Percentiles rank a stretch among this genome's conserved stretches.
Evolutionary conservation across 257 asterid genomes (phyloP).

Genomic region (Gentiana macrophylla): DNA sequence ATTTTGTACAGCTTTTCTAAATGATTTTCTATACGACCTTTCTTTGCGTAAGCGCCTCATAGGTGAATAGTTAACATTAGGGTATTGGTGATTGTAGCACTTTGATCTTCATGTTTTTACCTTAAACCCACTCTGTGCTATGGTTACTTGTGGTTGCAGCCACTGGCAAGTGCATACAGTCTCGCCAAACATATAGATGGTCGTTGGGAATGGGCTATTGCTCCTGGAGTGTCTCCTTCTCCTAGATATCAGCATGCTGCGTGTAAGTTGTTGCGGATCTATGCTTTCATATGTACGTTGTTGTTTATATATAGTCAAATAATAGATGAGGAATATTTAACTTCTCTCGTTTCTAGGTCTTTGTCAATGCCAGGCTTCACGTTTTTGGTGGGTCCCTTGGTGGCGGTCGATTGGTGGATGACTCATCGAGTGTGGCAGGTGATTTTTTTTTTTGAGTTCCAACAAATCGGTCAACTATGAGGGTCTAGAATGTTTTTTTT

Average conservation of each 20-base stretch:
- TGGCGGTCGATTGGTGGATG: slow-evolving; percentile 99
- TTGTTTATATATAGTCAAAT: neutral
- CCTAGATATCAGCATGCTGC: slow-evolving; percentile 99
- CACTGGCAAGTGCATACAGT: slow-evolving; percentile 94
- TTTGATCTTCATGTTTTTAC: neutral
- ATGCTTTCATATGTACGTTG: neutral
- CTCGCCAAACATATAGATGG: slow-evolving; percentile 99
- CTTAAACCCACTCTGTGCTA: too few relatives aligned
- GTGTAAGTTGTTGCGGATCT: slow-evolving; percentile 31
- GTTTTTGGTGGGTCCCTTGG: slow-evolving; percentile 99
- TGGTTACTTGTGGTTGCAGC: slow-evolving; percentile 38
- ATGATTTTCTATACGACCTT: too few relatives aligned
- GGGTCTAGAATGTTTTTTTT: neutral
- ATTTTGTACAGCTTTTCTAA: too few relatives aligned
- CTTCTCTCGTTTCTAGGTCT: slow-evolving; percentile 45
- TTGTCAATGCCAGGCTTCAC: slow-evolving; percentile 97
- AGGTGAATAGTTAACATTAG: too few relatives aligned
- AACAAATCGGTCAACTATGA: too few relatives aligned
- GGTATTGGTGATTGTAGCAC: neutral
- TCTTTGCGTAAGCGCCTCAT: too few relatives aligned
- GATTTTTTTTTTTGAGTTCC: slow-evolving; percentile 8
- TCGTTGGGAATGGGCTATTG: slow-evolving; percentile 99
- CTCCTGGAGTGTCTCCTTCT: slow-evolving; percentile 99
- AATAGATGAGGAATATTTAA: slow-evolving; percentile 2
- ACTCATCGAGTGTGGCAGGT: slow-evolving; percentile 99